Evolutionary conservation across 1,139 yeast genomes (phyloP), one percentile per base, ranked within the genome.

Genomic region (Kazachstania sp.): DNA sequence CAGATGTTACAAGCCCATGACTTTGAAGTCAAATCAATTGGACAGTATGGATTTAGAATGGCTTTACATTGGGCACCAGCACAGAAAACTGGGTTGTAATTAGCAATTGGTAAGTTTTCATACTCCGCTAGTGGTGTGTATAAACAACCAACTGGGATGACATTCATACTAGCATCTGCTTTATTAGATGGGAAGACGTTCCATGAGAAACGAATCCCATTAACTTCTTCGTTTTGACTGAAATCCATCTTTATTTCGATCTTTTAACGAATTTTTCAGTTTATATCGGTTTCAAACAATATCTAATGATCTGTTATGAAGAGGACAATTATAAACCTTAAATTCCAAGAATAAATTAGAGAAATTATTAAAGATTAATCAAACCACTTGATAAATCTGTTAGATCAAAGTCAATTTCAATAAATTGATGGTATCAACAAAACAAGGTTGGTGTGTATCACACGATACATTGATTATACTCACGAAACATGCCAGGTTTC

Each of bases 1-100:
- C 99, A 92, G 58, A 83, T 78, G 34, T 87, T 95, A 72, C 99
- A 92, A 48, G 81, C 75, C 98, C 98, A 92, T 46, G 84, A 74
- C 47, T 86, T 86, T 36, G 86, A 77, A 41, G 84, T 74, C 47
- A 88, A 77, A 63, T 94, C 98, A 54, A 92, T 77, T 51, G 81
- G 82, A 66, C 86, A 81, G 70, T 83, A 90, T 23, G 97, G 96
- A 68, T 92, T 94, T 66, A 94, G 71, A 39, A 87, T 80, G 18
- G 94, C 83, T 58, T 86, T 81, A 75, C 99, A 92, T 50, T 80
- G 79, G 44, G 83, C 78, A 53, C 75, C 74, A 53, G 88, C 76
- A 72, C 99, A 92, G 45, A 81, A 73, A 46, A 84, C 82, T 8
- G 99, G 98, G 69, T 92, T 97, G 66, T 92, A 88, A 57, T 80